Conservation (phyloP, 2,329 filamentous ascomycete species). For the Fusarium burgessii region DNA sequence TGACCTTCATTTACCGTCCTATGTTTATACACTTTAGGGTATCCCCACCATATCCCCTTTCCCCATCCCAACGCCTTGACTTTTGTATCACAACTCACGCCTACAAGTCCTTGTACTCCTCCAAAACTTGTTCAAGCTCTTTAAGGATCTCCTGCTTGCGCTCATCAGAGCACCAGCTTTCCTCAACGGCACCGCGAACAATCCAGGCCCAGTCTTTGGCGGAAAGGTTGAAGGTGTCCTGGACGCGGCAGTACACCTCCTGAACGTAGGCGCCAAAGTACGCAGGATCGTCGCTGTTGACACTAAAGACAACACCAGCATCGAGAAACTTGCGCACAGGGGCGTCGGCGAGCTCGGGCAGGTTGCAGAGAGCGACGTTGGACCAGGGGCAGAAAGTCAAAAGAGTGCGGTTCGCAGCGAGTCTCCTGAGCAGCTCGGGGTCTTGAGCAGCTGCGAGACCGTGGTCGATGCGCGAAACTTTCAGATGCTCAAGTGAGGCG, state of each 20-base stretch:
- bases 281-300: constrained; percentile 81
- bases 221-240: constrained; percentile 74
- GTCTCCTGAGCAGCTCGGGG: constrained; percentile 65
- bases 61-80: constrained; percentile 12
- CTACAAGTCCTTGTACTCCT: constrained; percentile 27
- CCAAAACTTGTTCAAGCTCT: constrained; percentile 53
- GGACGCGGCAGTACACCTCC: constrained; percentile 79
- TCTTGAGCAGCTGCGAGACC: constrained; percentile 75
- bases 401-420: constrained; percentile 69
- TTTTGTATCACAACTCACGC: neutral
- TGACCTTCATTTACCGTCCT: neutral
- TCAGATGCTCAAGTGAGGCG: constrained; percentile 70
- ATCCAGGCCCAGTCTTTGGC: constrained; percentile 76
- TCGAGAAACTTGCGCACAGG: constrained; percentile 74
- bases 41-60: constrained; percentile 6
- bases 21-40: constrained; percentile 12
- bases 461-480: constrained; percentile 78
- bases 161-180: constrained; percentile 75
- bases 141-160: constrained; percentile 71
- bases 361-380: constrained; percentile 65
- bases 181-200: constrained; percentile 70
- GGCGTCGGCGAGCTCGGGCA: constrained; percentile 49
- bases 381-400: constrained; percentile 80
- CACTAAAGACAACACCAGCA: constrained; percentile 73
- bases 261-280: constrained; percentile 82